Evolutionary conservation across 2,329 filamentous ascomycete species (phyloP), one percentile per base, ranked within the genome.

Genomic region (Verticillium klebahnii): DNA sequence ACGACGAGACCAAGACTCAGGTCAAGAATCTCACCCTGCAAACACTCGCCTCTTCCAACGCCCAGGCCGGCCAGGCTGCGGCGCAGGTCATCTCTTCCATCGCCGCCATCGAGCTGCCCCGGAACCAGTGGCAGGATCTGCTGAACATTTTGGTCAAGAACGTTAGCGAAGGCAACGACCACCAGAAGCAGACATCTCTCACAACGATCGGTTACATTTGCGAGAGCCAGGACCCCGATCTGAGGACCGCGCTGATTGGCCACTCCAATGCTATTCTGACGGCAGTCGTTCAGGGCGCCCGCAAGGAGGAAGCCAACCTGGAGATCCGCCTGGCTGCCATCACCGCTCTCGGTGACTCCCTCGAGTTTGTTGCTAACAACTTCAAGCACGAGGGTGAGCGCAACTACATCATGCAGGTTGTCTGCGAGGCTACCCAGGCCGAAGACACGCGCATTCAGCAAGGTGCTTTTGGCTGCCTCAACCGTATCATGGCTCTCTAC

Each of bases 391-490:
- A 99, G 78, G 95, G 94, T 71, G 95, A 99, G 84, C 89, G 95
- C 69, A 99, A 99, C 82, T 99, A 98, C 82, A 99, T 99, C 73
- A 99, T 99, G 95, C 95, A 99, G 82, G 95, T 99, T 67, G 92
- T 99, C 71, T 99, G 95, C 80, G 95, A 99, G 82, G 95, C 95
- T 69, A 99, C 95, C 61, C 95, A 99, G 80, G 93, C 94, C 69
- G 84, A 90, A 1, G 95, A 99, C 76, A 86, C 85, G 63, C 87
- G 93, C 73, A 96, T 99, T 76, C 93, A 98, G 78, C 92, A 97
- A 75, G 93, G 93, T 64, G 92, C 95, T 54, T 99, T 97, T 75
- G 95, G 95, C 70, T 98, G 95, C 76, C 81, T 99, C 69, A 99
- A 99, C 85, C 89, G 95, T 72, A 98, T 99, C 77, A 99, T 99